Conservation (phyloP, 768 basidiomycete species). For the Dictyophora rubrovolvata region DNA sequence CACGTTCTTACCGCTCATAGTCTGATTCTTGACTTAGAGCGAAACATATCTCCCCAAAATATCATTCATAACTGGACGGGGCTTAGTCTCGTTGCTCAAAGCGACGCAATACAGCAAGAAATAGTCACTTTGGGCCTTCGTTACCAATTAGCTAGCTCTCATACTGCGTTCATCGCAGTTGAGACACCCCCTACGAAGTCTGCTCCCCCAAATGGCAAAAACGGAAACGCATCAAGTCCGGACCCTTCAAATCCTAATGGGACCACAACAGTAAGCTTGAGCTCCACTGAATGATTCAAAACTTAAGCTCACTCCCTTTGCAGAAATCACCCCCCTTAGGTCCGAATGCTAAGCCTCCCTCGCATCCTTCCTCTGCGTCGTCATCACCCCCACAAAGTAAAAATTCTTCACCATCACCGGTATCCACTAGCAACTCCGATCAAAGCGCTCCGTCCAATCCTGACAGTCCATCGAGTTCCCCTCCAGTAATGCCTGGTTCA, state of each 20-base stretch:
- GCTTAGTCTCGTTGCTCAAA: conserved; percentile 23
- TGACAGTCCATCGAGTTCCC: not conserved
- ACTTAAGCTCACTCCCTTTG: not conserved
- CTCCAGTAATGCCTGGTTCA: not conserved
- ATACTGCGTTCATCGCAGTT: conserved; percentile 50
- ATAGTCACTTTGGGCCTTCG: conserved; percentile 40
- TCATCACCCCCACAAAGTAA: conserved; percentile 11
- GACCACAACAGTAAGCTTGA: not conserved
- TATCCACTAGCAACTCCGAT: not conserved
- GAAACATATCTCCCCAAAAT: conserved; percentile 6
- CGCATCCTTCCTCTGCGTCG: conserved; percentile 18
- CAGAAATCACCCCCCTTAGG: too few relatives aligned
- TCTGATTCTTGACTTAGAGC: conserved; percentile 44
- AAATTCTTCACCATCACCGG: conserved; percentile 10
- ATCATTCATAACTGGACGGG: conserved; percentile 15
- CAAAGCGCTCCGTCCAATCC: conserved; percentile 10
- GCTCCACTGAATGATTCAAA: too few relatives aligned
- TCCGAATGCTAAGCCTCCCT: not conserved
- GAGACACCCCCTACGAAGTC: conserved; percentile 17
- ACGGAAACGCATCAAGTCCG: too few relatives aligned
- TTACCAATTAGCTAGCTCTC: conserved; percentile 41
- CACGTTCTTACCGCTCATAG: conserved; percentile 46
- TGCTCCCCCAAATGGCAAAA: not conserved
- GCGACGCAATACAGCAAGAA: conserved; percentile 33
- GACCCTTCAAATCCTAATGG: not conserved